Base-by-base conservation (phyloP, 1,139 yeast species). In the Debaryomycetaceae sp. region DNA sequence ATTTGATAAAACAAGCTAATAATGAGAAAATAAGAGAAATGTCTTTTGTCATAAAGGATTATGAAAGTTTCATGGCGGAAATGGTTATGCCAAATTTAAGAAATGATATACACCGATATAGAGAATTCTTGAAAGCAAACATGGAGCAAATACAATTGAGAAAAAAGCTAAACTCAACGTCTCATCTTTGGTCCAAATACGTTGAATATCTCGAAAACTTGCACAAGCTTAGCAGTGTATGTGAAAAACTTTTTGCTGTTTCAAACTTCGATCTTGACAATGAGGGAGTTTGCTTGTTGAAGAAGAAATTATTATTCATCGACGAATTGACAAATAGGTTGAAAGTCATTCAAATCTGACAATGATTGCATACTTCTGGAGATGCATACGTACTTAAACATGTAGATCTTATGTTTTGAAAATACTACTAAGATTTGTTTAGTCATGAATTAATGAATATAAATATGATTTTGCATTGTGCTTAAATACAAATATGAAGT, bases 81-180 rank as follows among this genome's bases (percentile, higher is more conserved):
- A 51, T 51, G 9, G 46, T 69, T n/a, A 37, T 68, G 6, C 75
- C 75, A 0, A 43, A 47, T 9, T 49, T 70, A 18, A 43, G 70
- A 7, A 35, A 40, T 13, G 65, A 61, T 44, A 42, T 59, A 39
- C 44, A 40, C 14, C 38, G 26, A 7, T 41, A 48, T 22, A 34
- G 26, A 22, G 37, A 33, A 9, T 35, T 36, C 18, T 30, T 33
- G 22, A 38, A 41, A 14, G 42, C 39, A 17, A 38, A 38, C 17
- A 22, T 44, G 26, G 42, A 45, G 16, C 37, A 37, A 17, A 41
- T 49, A 15, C 50, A 50, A 36, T 31, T 53, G 18, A 44, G 50
- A 3, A 45, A 37, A 17, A 51, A 53, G 41, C 33, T 49, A 7
- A 36, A 39, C 9, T 34, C 44, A 11, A 38, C 45, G 28, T 29